Percentiles rank a stretch among this genome's conserved stretches.
Evolutionary conservation across 129 eudicot species (phyloP).

Genomic region (Deinandra increscens): DNA sequence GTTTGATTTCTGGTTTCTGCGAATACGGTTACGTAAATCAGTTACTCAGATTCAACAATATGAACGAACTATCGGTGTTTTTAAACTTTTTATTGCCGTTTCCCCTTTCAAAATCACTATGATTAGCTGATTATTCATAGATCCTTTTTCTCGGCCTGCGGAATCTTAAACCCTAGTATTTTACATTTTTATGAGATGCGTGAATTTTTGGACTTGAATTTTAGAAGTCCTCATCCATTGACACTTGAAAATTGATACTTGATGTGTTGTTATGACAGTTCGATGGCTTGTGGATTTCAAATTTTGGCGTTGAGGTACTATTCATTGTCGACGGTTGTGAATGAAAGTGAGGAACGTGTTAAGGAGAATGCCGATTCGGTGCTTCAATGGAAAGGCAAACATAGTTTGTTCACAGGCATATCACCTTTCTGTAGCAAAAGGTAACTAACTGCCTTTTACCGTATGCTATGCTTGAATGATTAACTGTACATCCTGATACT

Average conservation of each 20-base stretch:
- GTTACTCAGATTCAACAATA: too few relatives aligned
- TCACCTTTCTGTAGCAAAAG: conserved; percentile 14
- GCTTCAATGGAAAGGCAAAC: conserved; percentile 22
- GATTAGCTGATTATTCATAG: not conserved
- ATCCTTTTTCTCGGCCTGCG: not conserved
- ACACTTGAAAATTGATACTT: conserved; percentile 18
- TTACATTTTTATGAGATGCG: not conserved
- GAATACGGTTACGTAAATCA: too few relatives aligned
- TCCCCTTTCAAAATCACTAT: not conserved
- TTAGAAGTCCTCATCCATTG: not conserved
- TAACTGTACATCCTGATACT: not conserved
- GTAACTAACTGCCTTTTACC: not conserved
- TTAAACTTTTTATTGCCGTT: not conserved
- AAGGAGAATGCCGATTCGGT: conserved; percentile 22
- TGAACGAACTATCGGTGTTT: too few relatives aligned
- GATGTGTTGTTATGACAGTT: conserved; percentile 20
- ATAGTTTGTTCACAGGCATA: not conserved
- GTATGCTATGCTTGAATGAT: not conserved
- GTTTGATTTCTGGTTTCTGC: too few relatives aligned
- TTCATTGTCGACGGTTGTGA: conserved; percentile 19
- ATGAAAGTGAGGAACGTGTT: conserved; percentile 21
- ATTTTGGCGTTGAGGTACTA: conserved; percentile 19
- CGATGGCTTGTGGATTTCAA: conserved; percentile 40
- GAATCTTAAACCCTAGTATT: not conserved
- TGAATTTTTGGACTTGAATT: not conserved